Percentiles rank a stretch among this genome's conserved stretches.
These are phyloP conservation scores for Citrus australasica DNA, from an alignment of 345 rosid genomes.

Conservation along the genomic window DNA sequence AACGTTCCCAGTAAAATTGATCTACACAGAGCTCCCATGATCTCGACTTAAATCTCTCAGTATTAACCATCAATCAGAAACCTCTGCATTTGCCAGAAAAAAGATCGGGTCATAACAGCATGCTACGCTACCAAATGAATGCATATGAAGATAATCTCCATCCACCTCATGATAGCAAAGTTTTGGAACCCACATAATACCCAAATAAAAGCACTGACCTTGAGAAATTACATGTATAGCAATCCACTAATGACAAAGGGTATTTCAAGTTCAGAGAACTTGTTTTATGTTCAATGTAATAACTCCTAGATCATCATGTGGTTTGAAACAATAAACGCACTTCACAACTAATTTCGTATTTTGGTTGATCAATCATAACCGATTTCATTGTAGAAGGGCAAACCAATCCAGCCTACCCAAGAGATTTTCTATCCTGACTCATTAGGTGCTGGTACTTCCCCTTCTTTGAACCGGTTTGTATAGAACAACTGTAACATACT, in stretches of 20 bases:
- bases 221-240: slow-evolving; percentile 6
- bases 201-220: not conserved
- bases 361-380: slow-evolving; percentile 14
- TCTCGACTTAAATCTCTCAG: too few relatives aligned
- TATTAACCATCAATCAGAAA: not conserved
- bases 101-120: too few relatives aligned
- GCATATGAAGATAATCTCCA: not conserved
- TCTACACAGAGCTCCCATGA: too few relatives aligned
- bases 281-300: slow-evolving; percentile 5
- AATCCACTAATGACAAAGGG: slow-evolving; percentile 12
- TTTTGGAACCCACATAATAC: not conserved
- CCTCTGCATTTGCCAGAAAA: not conserved
- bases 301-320: slow-evolving; percentile 7
- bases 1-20: too few relatives aligned
- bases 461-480: slow-evolving; percentile 85
- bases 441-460: slow-evolving; percentile 51
- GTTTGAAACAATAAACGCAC: slow-evolving; percentile 18
- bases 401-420: slow-evolving; percentile 7
- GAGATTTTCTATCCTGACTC: slow-evolving; percentile 15
- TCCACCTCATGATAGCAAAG: not conserved
- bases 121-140: not conserved
- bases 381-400: slow-evolving; percentile 19
- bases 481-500: slow-evolving; percentile 87
- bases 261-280: slow-evolving; percentile 14
- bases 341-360: slow-evolving; percentile 17